Evolutionary conservation across 2,329 filamentous ascomycete species (phyloP), one percentile per base, ranked within the genome.

Genomic region (Daldinia sp.): DNA sequence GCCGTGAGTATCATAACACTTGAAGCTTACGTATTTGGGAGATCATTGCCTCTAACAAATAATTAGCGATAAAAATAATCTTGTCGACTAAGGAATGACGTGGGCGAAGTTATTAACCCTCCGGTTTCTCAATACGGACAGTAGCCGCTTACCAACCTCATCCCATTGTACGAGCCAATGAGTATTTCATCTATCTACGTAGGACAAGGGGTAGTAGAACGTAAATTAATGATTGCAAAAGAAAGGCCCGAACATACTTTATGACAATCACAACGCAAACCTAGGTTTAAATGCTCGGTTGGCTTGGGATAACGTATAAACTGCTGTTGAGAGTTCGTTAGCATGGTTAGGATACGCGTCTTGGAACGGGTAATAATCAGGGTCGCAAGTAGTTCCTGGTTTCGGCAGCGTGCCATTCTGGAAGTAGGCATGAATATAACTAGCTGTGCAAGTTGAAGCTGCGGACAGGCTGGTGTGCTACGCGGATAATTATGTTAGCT

Each of bases 391-490:
- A 0, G 80, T 81, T 1, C 78, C 78, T 0, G 75, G 70, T 2
- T 71, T 67, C 0, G 85, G 86, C 1, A 85, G 72, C 1, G 68
- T 72, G 6, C 81, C 82, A 7, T 79, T 66, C 63, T 82, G 78
- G 67, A 84, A 82, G 63, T 84, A 83, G 13, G 71, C 69, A 3
- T 73, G 75, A 8, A 84, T 74, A 15, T 77, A 65, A n/a, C 64
- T 67, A 1, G 78, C 76, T 2, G 80, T 82, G 66, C 82, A 84
- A 0, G 73, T 72, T 1, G 80, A 82, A 0, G 81, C 75, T 4
- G 79, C 77, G 0, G 82, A 74, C 3, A 82, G 70, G 11, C 77
- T 79, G 5, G 83, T 85, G 63, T 88, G 86, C 81, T 84, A 48
- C 8, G 0, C 27, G 67, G 17, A 17, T 7, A 25, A 25, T 48